Percentiles rank a stretch among this genome's conserved stretches.
Evolutionary conservation across 1,139 yeast genomes (phyloP).

Genomic region (Starmera stellimalicola): DNA sequence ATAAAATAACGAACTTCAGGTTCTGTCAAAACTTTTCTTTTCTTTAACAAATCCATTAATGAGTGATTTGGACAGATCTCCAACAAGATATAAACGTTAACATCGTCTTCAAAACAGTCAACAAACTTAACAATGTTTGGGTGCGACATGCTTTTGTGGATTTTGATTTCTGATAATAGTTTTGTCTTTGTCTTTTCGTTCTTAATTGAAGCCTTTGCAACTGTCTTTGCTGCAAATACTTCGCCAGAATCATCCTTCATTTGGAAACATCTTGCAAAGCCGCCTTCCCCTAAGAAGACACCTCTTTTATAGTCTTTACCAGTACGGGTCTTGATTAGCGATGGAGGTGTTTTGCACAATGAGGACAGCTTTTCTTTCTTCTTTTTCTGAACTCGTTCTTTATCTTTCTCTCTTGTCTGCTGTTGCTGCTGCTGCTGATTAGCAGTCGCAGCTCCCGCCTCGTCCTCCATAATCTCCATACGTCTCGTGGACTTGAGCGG

Average conservation of each 20-base stretch:
- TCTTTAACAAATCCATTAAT: slow-evolving; percentile 82
- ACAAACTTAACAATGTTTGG: slow-evolving; percentile 84
- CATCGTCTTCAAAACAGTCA: slow-evolving; percentile 93
- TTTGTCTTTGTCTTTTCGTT: slow-evolving; percentile 88
- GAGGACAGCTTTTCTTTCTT: slow-evolving; percentile 83
- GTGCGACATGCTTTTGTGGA: slow-evolving; percentile 86
- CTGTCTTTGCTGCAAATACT: slow-evolving; percentile 93
- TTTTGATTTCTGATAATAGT: slow-evolving; percentile 84
- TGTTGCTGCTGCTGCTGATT: slow-evolving; percentile 9
- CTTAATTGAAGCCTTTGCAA: slow-evolving; percentile 89
- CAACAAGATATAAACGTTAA: slow-evolving; percentile 81
- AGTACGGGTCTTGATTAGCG: slow-evolving; percentile 75
- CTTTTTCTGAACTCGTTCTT: slow-evolving; percentile 33
- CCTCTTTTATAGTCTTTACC: slow-evolving; percentile 93
- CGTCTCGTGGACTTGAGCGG: slow-evolving; percentile 20
- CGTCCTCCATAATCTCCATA: slow-evolving; percentile 5
- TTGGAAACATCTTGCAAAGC: slow-evolving; percentile 97
- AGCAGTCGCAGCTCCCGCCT: slow-evolving; percentile 7
- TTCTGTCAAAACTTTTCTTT: slow-evolving; percentile 74
- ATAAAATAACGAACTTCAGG: slow-evolving; percentile 87
- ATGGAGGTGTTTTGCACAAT: slow-evolving; percentile 90
- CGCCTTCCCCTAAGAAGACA: slow-evolving; percentile 91
- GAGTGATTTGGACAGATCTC: slow-evolving; percentile 95
- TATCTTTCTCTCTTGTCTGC: slow-evolving; percentile 9
- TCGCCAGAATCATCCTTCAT: slow-evolving; percentile 85